Evolutionary conservation across 1,284 basidiomycete genomes (phyloP).

Genomic region (Singerocomus inundabilis): DNA sequence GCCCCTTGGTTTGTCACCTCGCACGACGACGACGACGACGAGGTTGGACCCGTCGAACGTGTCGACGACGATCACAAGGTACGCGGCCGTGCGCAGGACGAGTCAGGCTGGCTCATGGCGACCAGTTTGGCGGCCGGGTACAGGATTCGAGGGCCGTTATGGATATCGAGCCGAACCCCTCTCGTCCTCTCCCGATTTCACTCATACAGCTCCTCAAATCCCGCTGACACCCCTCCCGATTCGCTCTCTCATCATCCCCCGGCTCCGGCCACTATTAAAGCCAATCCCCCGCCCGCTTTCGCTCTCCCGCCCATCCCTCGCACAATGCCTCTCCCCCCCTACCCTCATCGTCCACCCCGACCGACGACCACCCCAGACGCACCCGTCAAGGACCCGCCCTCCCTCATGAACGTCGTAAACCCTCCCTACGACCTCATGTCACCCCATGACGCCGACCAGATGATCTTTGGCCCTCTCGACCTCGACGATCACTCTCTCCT

Average conservation of each 20-base stretch:
- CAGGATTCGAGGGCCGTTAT: slow-evolving; percentile 34
- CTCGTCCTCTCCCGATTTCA: slow-evolving; percentile 37
- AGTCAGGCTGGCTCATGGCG: slow-evolving; percentile 40
- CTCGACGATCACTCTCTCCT: slow-evolving; percentile 52
- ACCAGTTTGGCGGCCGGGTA: slow-evolving; percentile 36
- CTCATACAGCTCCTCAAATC: slow-evolving; percentile 17
- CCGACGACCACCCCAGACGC: slow-evolving; percentile 32
- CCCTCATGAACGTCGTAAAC: slow-evolving; percentile 47
- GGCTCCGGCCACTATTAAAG: slow-evolving; percentile 34
- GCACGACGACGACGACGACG: too few relatives aligned
- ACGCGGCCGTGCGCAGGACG: too few relatives aligned
- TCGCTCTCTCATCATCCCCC: slow-evolving; percentile 27
- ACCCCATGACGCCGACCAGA: slow-evolving; percentile 43
- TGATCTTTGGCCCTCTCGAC: slow-evolving; percentile 64
- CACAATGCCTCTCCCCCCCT: slow-evolving; percentile 41
- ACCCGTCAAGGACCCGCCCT: slow-evolving; percentile 41
- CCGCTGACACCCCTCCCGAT: slow-evolving; percentile 24
- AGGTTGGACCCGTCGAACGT: too few relatives aligned
- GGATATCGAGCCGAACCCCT: slow-evolving; percentile 35
- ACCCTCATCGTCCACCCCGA: slow-evolving; percentile 34
- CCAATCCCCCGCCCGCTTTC: slow-evolving; percentile 20
- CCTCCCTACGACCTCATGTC: slow-evolving; percentile 36
- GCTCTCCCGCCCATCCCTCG: slow-evolving; percentile 30
- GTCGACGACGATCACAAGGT: too few relatives aligned
- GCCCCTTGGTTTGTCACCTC: slow-evolving; percentile 5